phyloP scores from a whole-genome alignment of 192 early-diverging fungal species.

The Entophlyctis luteolus region DNA sequence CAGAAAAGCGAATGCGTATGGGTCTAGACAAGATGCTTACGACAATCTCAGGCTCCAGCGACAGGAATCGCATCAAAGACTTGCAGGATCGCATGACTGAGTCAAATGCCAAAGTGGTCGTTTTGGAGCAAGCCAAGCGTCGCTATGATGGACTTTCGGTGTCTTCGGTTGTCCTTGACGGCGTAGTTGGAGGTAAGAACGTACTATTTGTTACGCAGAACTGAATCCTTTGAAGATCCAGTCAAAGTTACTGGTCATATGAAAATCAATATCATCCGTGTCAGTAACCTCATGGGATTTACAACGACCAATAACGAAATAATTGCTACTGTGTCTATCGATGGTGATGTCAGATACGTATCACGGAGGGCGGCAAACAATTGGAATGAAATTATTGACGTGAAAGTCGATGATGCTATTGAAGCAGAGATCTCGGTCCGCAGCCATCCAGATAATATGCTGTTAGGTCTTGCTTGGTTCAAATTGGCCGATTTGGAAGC shows the following conservation, averaged over 20 bases:
- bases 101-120: constrained; percentile 37
- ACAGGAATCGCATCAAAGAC: constrained; percentile 22
- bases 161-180: too few species aligned
- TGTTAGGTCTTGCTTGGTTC: constrained; percentile 87
- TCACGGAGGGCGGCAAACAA: too few species aligned
- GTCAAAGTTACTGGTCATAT: constrained; percentile 40
- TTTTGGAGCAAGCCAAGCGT: constrained; percentile 57
- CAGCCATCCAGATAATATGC: constrained; percentile 47
- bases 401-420: constrained; percentile 81
- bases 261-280: constrained; percentile 35
- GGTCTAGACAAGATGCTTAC: constrained; percentile 65
- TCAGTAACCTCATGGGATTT: constrained; percentile 48
- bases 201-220: too few species aligned
- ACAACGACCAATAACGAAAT: constrained; percentile 62
- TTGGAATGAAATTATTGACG: constrained; percentile 79
- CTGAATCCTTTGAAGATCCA: too few species aligned
- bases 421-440: constrained; percentile 89
- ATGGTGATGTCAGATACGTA: constrained; percentile 62
- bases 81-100: constrained; percentile 40
- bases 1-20: constrained; percentile 83
- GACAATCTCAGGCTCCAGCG: constrained; percentile 12
- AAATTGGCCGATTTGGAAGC: constrained; percentile 86
- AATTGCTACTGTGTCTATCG: constrained; percentile 74
- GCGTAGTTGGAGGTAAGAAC: too few species aligned
- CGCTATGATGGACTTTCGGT: constrained; percentile 85